Conservation (phyloP, 768 basidiomycete genomes). For the Naganishia onofrii region DNA sequence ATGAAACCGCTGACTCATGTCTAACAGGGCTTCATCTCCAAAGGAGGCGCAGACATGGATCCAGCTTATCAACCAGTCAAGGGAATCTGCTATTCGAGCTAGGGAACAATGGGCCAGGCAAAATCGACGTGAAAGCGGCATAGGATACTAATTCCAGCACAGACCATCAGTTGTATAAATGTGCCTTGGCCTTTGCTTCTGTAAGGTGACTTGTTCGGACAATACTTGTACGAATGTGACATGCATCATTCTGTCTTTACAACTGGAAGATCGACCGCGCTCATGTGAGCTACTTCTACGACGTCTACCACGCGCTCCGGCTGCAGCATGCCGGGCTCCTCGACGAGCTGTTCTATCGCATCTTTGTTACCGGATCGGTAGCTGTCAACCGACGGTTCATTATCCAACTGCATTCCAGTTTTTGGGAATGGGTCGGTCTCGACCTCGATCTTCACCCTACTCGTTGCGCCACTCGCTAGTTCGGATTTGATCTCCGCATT, state of each 20-base stretch:
- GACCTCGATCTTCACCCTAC: neutral
- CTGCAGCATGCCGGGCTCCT: conserved; percentile 3
- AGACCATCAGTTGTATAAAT: neutral
- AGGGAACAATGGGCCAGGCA: conserved; percentile 6
- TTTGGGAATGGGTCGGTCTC: neutral
- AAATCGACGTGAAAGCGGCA: conserved; percentile 18
- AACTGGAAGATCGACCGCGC: neutral
- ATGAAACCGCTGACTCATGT: neutral
- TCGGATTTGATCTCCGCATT: neutral
- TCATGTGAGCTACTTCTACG: conserved; percentile 9
- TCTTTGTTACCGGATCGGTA: neutral
- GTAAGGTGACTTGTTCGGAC: neutral
- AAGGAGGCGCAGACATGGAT: conserved; percentile 34
- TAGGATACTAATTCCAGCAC: conserved; percentile 23
- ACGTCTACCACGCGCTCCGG: conserved; percentile 13
- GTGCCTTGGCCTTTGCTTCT: too few relatives aligned
- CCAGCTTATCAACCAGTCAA: conserved; percentile 23
- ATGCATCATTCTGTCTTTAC: conserved; percentile 19
- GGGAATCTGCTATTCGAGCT: conserved; percentile 14
- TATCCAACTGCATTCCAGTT: neutral
- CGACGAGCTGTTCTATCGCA: neutral
- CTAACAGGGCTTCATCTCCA: conserved; percentile 26
- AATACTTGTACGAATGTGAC: neutral
- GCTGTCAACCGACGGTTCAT: neutral
- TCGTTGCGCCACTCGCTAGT: too few relatives aligned